Conservation (phyloP, 371 early-diverging fungal genomes). For the Rhizopus stolonifer region DNA sequence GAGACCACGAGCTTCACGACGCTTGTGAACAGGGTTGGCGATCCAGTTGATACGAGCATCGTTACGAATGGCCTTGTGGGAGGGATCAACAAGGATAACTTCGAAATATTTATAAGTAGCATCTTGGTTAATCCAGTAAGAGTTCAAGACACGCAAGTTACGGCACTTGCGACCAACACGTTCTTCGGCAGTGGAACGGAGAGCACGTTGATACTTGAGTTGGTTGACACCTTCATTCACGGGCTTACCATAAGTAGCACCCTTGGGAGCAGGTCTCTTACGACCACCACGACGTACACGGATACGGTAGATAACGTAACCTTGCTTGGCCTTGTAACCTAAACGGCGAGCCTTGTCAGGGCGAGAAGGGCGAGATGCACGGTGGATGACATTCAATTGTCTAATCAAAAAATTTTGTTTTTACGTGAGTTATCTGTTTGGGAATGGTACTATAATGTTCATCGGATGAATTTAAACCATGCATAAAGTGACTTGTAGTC, state of each 20-base stretch:
- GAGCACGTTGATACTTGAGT: slow-evolving; percentile 94
- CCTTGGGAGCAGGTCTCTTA: slow-evolving; percentile 95
- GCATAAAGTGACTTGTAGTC: slow-evolving; percentile 1
- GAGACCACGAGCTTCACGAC: slow-evolving; percentile 97
- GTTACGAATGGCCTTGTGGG: slow-evolving; percentile 96
- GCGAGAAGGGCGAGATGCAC: slow-evolving; percentile 97
- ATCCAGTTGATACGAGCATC: slow-evolving; percentile 99
- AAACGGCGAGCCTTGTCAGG: slow-evolving; percentile 99
- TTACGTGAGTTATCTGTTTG: not conserved
- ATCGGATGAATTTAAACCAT: slow-evolving; percentile 5
- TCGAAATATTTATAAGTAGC: slow-evolving; percentile 98
- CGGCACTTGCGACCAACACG: slow-evolving; percentile 95
- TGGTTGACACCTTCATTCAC: slow-evolving; percentile 96
- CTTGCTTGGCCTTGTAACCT: slow-evolving; percentile 99
- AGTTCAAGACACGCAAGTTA: slow-evolving; percentile 96
- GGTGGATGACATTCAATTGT: slow-evolving; percentile 96
- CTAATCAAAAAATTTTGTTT: slow-evolving; percentile 32
- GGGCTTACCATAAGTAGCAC: slow-evolving; percentile 98
- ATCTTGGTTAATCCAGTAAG: slow-evolving; percentile 99
- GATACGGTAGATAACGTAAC: slow-evolving; percentile 96
- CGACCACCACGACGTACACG: slow-evolving; percentile 98
- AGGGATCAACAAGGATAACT: slow-evolving; percentile 97
- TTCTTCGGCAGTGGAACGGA: slow-evolving; percentile 94
- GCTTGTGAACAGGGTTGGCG: slow-evolving; percentile 95
- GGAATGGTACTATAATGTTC: slow-evolving; percentile 1